Conservation (phyloP, 495 filamentous ascomycete genomes). For the Penicillium roqueforti region DNA sequence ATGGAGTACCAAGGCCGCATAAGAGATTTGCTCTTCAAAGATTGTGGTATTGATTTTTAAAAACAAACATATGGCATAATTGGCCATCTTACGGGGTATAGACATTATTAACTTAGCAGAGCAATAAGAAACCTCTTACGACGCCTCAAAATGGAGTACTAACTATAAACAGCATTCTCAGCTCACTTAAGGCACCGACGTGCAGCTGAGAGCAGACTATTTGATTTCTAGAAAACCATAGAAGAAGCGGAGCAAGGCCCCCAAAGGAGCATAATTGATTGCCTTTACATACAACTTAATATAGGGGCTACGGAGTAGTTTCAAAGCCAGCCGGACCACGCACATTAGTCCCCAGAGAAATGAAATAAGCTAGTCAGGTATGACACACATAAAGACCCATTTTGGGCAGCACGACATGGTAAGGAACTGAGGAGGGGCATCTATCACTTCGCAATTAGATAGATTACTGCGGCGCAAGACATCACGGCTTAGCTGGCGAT, state of each 20-base stretch:
- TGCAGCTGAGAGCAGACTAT: background rate
- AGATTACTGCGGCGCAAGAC: background rate
- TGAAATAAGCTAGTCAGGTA: background rate
- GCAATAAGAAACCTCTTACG: background rate
- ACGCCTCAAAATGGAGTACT: background rate
- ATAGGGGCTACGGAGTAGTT: conserved; percentile 3
- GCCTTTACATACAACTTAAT: background rate
- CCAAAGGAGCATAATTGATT: background rate
- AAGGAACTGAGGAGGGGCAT: background rate
- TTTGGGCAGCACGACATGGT: background rate
- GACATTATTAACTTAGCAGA: background rate
- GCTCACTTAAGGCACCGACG: background rate
- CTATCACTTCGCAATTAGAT: no score
- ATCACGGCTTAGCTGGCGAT: background rate
- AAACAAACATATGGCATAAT: background rate
- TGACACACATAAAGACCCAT: background rate
- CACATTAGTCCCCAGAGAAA: background rate
- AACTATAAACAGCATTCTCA: background rate
- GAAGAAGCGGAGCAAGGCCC: conserved; percentile 1
- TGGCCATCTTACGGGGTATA: background rate
- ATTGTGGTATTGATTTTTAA: no score
- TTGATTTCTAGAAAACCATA: background rate
- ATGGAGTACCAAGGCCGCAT: no score
- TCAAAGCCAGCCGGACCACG: background rate
- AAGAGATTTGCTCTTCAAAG: no score